Percentiles rank a stretch among this genome's conserved stretches.
Evolutionary conservation across 2,329 filamentous ascomycete species (phyloP).

Genomic region (Stachybotrys chlorohalonatus): DNA sequence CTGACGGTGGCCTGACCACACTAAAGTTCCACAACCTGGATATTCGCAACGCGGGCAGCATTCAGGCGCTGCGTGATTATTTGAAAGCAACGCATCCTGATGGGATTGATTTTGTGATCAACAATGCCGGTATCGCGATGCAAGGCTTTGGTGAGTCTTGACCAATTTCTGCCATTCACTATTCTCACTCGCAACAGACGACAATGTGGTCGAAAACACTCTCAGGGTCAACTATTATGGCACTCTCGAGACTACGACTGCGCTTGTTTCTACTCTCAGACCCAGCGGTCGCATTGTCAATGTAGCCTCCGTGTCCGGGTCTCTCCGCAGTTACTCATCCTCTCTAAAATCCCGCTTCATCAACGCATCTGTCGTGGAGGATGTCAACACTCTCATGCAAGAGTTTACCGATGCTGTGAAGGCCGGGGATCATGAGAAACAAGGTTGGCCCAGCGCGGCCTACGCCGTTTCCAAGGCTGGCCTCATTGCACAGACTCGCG

Average conservation of each 20-base stretch:
- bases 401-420: not conserved
- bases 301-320: not conserved
- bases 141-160: not conserved
- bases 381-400: not conserved
- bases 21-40: not conserved
- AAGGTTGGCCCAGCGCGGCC: slow-evolving; percentile 1
- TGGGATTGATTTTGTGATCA: not conserved
- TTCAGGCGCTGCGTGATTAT: not conserved
- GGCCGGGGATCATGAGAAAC: not conserved
- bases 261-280: not conserved
- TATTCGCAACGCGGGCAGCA: not conserved
- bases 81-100: not conserved
- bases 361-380: not conserved
- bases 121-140: slow-evolving; percentile 1
- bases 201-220: not conserved
- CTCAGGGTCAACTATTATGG: not conserved
- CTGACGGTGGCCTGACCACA: not conserved
- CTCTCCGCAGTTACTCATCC: not conserved
- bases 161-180: not conserved
- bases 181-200: not conserved
- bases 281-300: not conserved
- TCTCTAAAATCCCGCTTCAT: not conserved
- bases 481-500: not conserved
- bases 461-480: slow-evolving; percentile 1
- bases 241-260: not conserved